phyloP scores from a whole-genome alignment of 768 basidiomycete species.

The Dacryopinax primogenitus region DNA sequence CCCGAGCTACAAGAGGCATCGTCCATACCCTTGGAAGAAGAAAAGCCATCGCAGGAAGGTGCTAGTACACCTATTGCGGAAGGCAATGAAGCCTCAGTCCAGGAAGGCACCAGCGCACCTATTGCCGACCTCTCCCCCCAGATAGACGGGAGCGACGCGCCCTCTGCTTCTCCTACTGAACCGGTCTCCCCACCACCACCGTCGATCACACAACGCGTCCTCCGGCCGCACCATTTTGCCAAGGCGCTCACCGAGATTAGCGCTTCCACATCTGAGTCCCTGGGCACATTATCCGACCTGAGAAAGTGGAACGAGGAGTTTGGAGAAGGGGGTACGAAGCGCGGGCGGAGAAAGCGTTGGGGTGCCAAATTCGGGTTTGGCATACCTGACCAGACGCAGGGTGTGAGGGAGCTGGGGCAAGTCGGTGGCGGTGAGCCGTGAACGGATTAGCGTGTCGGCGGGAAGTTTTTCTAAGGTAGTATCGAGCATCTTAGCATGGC shows the following conservation, averaged over 20 bases:
- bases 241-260: slow-evolving; percentile 82
- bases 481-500: neutral
- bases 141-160: neutral
- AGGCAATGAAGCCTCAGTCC: neutral
- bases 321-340: slow-evolving; percentile 69
- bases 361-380: slow-evolving; percentile 76
- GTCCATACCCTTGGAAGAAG: neutral
- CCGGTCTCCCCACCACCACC: neutral
- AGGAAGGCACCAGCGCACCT: neutral
- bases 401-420: slow-evolving; percentile 18
- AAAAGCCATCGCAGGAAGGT: neutral
- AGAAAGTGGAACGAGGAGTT: slow-evolving; percentile 90
- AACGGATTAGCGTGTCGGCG: no score
- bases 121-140: neutral
- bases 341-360: slow-evolving; percentile 63
- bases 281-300: slow-evolving; percentile 60
- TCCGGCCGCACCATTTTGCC: slow-evolving; percentile 54
- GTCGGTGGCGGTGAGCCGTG: slow-evolving; percentile 3
- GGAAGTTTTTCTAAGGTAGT: neutral
- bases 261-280: slow-evolving; percentile 72
- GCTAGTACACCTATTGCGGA: neutral
- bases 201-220: slow-evolving; percentile 27
- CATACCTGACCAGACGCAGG: slow-evolving; percentile 13
- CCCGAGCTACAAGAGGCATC: slow-evolving; percentile 9
- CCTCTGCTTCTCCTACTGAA: no score